Evolutionary conservation across 2,329 filamentous ascomycete species (phyloP).

Genomic region (Ceratocystiopsis sp.): DNA sequence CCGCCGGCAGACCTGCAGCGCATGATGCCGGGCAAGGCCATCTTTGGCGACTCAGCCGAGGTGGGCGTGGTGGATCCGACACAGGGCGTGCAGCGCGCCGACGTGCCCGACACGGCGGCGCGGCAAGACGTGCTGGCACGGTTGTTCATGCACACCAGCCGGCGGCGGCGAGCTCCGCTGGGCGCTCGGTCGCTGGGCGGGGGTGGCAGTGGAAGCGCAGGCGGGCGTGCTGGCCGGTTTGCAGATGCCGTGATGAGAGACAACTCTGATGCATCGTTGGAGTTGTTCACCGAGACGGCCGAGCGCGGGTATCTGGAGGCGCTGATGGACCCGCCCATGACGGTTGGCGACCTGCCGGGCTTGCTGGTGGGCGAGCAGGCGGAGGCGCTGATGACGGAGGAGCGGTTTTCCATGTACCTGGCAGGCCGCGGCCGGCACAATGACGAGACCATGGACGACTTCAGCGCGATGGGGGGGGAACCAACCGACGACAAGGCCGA

Average conservation of each 20-base stretch:
- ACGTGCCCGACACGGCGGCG: conserved; percentile 31
- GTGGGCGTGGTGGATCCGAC: conserved; percentile 44
- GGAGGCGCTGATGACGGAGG: no score
- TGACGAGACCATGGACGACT: background rate
- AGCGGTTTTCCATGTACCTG: no score
- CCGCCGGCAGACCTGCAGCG: conserved; percentile 44
- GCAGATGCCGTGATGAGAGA: no score
- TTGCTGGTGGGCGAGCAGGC: conserved; percentile 15
- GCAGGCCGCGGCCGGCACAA: background rate
- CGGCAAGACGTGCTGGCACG: conserved; percentile 11
- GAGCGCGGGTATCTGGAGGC: conserved; percentile 21
- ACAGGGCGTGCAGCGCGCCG: conserved; percentile 37
- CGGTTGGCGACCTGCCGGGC: conserved; percentile 24
- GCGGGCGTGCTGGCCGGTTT: background rate
- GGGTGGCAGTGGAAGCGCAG: background rate
- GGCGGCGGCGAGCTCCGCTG: no score
- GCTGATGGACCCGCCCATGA: conserved; percentile 27
- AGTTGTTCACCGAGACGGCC: no score
- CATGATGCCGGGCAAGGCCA: conserved; percentile 49
- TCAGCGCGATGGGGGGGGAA: no score
- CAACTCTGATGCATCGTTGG: background rate
- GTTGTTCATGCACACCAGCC: conserved; percentile 22
- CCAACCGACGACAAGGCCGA: no score
- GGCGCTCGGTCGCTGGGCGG: background rate
- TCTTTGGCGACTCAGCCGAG: conserved; percentile 40